Conservation (phyloP, 1,139 yeast species). For the Magnusiomyces magnusii region DNA sequence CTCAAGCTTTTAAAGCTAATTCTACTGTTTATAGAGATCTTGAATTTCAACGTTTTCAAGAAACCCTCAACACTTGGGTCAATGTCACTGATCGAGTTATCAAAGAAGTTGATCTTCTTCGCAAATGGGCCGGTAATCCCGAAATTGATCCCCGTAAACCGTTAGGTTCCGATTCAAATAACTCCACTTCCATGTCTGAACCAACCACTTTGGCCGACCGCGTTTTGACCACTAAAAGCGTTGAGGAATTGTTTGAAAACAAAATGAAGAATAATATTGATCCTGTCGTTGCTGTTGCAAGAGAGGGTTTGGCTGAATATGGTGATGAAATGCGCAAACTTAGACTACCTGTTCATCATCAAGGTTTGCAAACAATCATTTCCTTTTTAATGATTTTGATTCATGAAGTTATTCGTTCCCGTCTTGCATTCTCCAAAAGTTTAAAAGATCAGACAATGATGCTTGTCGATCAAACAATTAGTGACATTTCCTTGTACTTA, state of each 20-base stretch:
- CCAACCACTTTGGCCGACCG: constrained; percentile 57
- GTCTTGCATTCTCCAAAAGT: constrained; percentile 66
- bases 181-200: constrained; percentile 21
- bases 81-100: constrained; percentile 65
- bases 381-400: constrained; percentile 73
- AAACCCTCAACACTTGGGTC: constrained; percentile 79
- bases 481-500: constrained; percentile 72
- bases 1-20: constrained; percentile 69
- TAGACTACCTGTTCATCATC: constrained; percentile 70
- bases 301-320: constrained; percentile 58
- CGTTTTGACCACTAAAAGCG: constrained; percentile 73
- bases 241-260: constrained; percentile 52
- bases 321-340: constrained; percentile 57
- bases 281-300: constrained; percentile 73
- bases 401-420: constrained; percentile 67
- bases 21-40: constrained; percentile 63
- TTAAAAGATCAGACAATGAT: constrained; percentile 79
- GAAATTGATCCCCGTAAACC: constrained; percentile 52
- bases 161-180: constrained; percentile 20
- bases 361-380: constrained; percentile 58
- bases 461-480: constrained; percentile 94
- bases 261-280: constrained; percentile 54
- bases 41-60: constrained; percentile 59
- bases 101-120: constrained; percentile 49
- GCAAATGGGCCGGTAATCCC: constrained; percentile 72